These are phyloP conservation scores for Scenedesmus sp. DNA, from an alignment of 163 green algal genomes.

Conservation along the genomic window DNA sequence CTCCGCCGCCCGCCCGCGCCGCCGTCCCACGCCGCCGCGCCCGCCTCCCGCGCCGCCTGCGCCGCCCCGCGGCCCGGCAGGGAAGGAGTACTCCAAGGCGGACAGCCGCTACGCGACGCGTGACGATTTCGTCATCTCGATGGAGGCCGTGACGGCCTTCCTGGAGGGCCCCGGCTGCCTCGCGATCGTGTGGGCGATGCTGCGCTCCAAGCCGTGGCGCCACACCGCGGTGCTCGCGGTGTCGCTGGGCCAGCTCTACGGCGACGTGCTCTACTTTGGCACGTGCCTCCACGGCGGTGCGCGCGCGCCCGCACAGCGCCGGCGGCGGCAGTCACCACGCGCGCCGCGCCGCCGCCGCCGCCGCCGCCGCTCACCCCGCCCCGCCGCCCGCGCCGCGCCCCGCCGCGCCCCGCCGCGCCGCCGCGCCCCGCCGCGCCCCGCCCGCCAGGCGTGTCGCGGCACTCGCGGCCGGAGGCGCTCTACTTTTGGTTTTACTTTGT, in stretches of 20 bases:
- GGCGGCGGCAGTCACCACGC: neutral
- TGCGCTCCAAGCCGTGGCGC: constrained; percentile 69
- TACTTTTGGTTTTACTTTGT: constrained; percentile 97
- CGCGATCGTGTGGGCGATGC: constrained; percentile 69
- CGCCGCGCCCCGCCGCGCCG: no score
- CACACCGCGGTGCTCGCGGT: constrained; percentile 77
- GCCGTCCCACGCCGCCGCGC: no score
- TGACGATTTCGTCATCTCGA: constrained; percentile 86
- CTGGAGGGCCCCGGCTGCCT: constrained; percentile 82
- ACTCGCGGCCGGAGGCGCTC: constrained; percentile 76
- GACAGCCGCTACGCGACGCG: constrained; percentile 90
- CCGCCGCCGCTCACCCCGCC: neutral
- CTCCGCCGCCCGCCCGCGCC: no score
- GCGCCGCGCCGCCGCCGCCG: neutral
- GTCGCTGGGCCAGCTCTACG: constrained; percentile 88
- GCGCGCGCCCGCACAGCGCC: neutral
- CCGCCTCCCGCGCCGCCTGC: neutral
- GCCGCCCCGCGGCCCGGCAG: no score
- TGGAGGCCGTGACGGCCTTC: constrained; percentile 92
- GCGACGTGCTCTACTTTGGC: constrained; percentile 90
- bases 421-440: neutral
- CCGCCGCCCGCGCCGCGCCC: neutral
- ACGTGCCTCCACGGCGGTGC: constrained; percentile 80
- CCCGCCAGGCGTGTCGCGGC: constrained; percentile 59
- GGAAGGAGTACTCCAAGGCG: constrained; percentile 94